These are phyloP conservation scores for Ganoderma sp. DNA, from an alignment of 1,284 basidiomycete species.

Conservation along the genomic window DNA sequence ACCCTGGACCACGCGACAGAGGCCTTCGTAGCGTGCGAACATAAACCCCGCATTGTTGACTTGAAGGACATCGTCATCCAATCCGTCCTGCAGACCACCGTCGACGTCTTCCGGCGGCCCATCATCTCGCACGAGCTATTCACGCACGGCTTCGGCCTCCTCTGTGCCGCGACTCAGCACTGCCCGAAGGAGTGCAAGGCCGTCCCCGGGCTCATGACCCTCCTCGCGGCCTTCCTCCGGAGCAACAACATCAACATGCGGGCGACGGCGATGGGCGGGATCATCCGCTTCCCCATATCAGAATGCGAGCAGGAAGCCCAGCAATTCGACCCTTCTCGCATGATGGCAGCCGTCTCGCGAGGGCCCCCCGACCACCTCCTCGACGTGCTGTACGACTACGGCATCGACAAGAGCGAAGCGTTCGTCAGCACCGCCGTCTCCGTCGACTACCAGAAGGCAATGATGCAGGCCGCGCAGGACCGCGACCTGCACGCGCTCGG, in stretches of 20 bases:
- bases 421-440: constrained; percentile 46
- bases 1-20: constrained; percentile 53
- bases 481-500: constrained; percentile 57
- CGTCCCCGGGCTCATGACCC: constrained; percentile 48
- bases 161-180: constrained; percentile 49
- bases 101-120: constrained; percentile 46
- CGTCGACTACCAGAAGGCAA: constrained; percentile 53
- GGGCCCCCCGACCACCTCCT: constrained; percentile 33
- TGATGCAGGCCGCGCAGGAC: constrained; percentile 51
- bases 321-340: constrained; percentile 47
- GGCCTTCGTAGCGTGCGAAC: constrained; percentile 48
- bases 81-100: constrained; percentile 13
- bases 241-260: constrained; percentile 56
- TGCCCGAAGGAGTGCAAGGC: constrained; percentile 49
- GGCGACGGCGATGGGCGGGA: constrained; percentile 51
- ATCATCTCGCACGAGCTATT: constrained; percentile 46
- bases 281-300: constrained; percentile 52
- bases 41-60: constrained; percentile 35
- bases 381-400: constrained; percentile 55
- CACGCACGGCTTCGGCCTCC: constrained; percentile 55
- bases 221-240: constrained; percentile 58
- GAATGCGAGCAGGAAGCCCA: constrained; percentile 51
- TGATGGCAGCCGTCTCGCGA: constrained; percentile 37
- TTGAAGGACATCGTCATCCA: constrained; percentile 38
- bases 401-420: constrained; percentile 49